Evolutionary conservation across 1,284 basidiomycete genomes (phyloP), one percentile per base, ranked within the genome.

Genomic region (Pseudozyma pruni): DNA sequence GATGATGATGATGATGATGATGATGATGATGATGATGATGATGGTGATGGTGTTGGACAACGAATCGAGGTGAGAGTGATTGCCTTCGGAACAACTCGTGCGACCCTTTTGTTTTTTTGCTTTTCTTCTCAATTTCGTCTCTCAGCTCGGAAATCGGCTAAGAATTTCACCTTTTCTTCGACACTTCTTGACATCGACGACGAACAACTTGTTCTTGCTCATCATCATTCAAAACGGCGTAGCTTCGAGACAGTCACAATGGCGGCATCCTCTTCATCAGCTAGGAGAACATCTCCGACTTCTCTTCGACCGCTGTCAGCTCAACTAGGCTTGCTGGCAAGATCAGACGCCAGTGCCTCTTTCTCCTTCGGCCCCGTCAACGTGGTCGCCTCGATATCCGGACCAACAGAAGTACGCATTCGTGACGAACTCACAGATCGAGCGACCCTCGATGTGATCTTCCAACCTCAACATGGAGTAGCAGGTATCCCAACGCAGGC

Each of bases 321-420:
- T 10, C 39, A 59, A 11, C 35, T 60, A 0, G 69, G 72, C 27
- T 31, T 38, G 4, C 45, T 76, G 17, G 53, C 64, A 16, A 62
- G 76, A 13, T 56, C 72, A 5, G 76, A 78, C 33, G 76, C 74
- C 32, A 74, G 72, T 45, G 71, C 70, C 29, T 60, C 58, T 11
- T 78, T 78, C 53, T 55, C 56, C n/a, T 76, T 64, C 29, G 76
- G 76, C 29, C 49, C 68, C 37, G 48, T 58, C 45, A 38, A 42
- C n/a, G 48, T 58, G 1, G 59, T 75, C 6, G 85, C 85, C 0
- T 83, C 84, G 0, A 81, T 86, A 29, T 81, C 83, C 10, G 86
- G 86, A 4, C 86, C 86, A 1, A 81, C 83, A 13, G 86, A 87
- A 69, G 86, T 86, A 1, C 79, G 86, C 39, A 74, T 87, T 14